Conservation (phyloP, 2,329 filamentous ascomycete species). For the Talaromyces sp. region DNA sequence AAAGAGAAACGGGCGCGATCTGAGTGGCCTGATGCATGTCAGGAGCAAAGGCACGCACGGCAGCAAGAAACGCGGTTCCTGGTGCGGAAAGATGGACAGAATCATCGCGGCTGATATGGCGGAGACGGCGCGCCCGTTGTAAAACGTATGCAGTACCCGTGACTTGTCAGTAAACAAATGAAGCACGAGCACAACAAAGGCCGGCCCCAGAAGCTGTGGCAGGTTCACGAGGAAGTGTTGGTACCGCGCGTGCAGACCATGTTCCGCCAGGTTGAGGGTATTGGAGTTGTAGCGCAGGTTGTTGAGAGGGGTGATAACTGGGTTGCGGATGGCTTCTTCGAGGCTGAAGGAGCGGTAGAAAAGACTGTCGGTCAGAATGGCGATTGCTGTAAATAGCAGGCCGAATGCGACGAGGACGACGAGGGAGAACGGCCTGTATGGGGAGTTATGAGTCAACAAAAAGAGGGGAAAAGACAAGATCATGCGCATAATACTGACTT, state of each 20-base stretch:
- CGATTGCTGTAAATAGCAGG: slow-evolving; percentile 62
- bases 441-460: neutral
- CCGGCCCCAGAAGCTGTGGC: slow-evolving; percentile 67
- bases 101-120: slow-evolving; percentile 39
- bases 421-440: slow-evolving; percentile 52
- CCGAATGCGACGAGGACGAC: slow-evolving; percentile 60
- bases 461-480: slow-evolving; percentile 8
- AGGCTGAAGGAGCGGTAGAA: slow-evolving; percentile 58
- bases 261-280: slow-evolving; percentile 64
- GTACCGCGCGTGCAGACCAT: slow-evolving; percentile 74
- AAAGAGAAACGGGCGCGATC: slow-evolving; percentile 35
- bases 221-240: slow-evolving; percentile 69
- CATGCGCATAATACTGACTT: slow-evolving; percentile 53
- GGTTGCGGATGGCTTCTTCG: slow-evolving; percentile 44
- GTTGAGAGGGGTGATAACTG: slow-evolving; percentile 71
- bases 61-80: slow-evolving; percentile 50
- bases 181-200: slow-evolving; percentile 47
- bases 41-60: slow-evolving; percentile 48
- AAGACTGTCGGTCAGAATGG: slow-evolving; percentile 75
- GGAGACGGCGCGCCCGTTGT: slow-evolving; percentile 37
- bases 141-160: slow-evolving; percentile 25
- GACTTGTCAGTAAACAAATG: slow-evolving; percentile 43
- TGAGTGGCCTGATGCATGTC: slow-evolving; percentile 41
- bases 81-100: slow-evolving; percentile 45
- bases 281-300: slow-evolving; percentile 71